Base-by-base conservation (phyloP, 2,329 filamentous ascomycete genomes). In the Sclerotinia subarctica region DNA sequence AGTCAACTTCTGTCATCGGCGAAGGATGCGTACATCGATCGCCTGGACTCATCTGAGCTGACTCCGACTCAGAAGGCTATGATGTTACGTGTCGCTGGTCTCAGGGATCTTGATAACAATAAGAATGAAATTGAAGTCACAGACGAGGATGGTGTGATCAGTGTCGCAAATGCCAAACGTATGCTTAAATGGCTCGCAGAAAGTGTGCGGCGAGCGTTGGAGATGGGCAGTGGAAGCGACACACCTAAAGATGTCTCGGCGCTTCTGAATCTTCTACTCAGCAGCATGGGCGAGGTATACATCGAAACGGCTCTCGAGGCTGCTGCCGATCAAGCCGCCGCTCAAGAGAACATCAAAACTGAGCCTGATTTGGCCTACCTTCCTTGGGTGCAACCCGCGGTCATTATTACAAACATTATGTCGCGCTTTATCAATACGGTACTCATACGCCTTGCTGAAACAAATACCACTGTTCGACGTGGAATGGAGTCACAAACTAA, bases 151-250 rank as follows among this genome's bases (percentile, higher is more conserved):
- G 95, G 95, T 46, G 84, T 88, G 68, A 82, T 98, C 35, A 94
- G 89, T 73, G 83, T 96, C 5, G 83, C 88, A n/a, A 93, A 91
- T 77, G 92, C 94, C n/a, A 98, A 98, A 80, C 87, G 95, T 68
- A 99, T 99, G 94, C 85, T 99, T 69, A 96, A 92, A 77, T 99
- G 95, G 95, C 82, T 99, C 52, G 95, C 95, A 2, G 95, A 99
- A 81, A 93, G 92, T 70, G 94, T 99, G 32, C 91, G 95, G 51
- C 86, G 95, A 71, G 93, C 93, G 0, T 84, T 99, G 13, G 95
- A 99, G 78, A 84, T 99, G n/a, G 93, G 92, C 32, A 90, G 92
- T 32, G 89, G 89, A 64, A 90, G 86, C 68, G 95, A 99, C 74
- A 97, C 93, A 5, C 93, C 95, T 21, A 98, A 96, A 78, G 95